Base-by-base conservation (phyloP, 2,329 filamentous ascomycete species). In the Dryadomyces quercus-mongolicae region DNA sequence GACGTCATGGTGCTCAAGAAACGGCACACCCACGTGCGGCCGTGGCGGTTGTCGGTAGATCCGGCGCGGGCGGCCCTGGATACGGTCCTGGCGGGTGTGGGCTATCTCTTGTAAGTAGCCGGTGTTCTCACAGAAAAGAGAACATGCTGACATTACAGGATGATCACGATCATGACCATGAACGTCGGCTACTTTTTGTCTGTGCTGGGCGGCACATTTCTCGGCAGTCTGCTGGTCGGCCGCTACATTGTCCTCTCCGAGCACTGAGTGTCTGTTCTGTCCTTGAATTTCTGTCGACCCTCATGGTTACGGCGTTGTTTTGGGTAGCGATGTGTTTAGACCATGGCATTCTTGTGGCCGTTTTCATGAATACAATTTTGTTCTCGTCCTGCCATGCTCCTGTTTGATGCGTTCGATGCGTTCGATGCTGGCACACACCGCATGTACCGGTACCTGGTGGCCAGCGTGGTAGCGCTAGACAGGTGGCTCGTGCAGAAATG, bases 91-190 rank as follows among this genome's bases (percentile, higher is more conserved):
- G 81, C 80, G n/a, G 88, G 82, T 8, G 78, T 94, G 47, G 86
- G 85, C 13, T 95, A 95, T 70, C 71, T 95, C 36, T 81, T 95
- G 90, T 95, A 16, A n/a, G 42, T 16, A 8, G 36, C 36, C 36
- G n/a, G n/a, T n/a, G n/a, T n/a, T n/a, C n/a, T n/a, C n/a, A n/a
- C 36, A 12, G 15, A 16, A 16, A 13, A 15, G n/a, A 22, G 2
- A 22, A 7, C 0, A 8, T 18, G 4, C 47, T 56, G 25, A 20
- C 55, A 58, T 20, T 18, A 7, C 42, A 95, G 90, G 56, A 95
- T 95, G 90, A 72, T 95, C 70, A 88, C 86, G 15, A 86, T 94
- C 65, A 95, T 91, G 86, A 86, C 85, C 2, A 80, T 86, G 71
- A 91, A 91, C 62, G 76, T 90, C 21, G 86, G 86, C 20, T 91